phyloP scores from a whole-genome alignment of 768 basidiomycete genomes.

The Russula ochroleuca region DNA sequence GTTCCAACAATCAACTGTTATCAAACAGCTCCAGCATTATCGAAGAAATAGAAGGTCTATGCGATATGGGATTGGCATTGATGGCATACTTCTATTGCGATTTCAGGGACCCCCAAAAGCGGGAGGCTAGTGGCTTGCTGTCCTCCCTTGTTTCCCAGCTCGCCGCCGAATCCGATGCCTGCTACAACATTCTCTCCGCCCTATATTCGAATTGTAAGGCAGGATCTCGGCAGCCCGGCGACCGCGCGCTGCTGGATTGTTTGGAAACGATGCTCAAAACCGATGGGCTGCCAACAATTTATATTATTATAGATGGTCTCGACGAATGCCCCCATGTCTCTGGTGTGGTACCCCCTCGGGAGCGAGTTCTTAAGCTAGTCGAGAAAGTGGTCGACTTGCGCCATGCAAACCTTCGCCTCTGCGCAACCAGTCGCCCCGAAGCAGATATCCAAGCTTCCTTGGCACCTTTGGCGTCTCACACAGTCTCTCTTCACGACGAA shows the following conservation, averaged over 20 bases:
- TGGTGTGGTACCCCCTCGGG: background rate
- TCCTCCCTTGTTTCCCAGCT: background rate
- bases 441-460: background rate
- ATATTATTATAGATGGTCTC: background rate
- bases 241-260: background rate
- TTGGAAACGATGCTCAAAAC: background rate
- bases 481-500: background rate
- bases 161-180: background rate
- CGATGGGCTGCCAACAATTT: background rate
- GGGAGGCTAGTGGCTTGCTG: background rate
- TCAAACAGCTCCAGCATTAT: background rate
- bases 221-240: background rate
- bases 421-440: background rate
- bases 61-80: background rate
- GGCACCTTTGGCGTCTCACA: background rate
- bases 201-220: background rate
- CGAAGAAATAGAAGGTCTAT: background rate
- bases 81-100: conserved; percentile 1
- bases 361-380: background rate
- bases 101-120: background rate
- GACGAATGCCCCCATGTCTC: background rate
- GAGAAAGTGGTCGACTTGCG: background rate
- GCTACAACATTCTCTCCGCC: background rate
- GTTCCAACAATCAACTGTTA: background rate
- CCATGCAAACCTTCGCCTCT: background rate